A percentile compares a stretch with the other conserved stretches of the same genome.
Evolutionary conservation across 2,329 filamentous ascomycete genomes (phyloP).

Genomic region (Dichotomopilus funicola): DNA sequence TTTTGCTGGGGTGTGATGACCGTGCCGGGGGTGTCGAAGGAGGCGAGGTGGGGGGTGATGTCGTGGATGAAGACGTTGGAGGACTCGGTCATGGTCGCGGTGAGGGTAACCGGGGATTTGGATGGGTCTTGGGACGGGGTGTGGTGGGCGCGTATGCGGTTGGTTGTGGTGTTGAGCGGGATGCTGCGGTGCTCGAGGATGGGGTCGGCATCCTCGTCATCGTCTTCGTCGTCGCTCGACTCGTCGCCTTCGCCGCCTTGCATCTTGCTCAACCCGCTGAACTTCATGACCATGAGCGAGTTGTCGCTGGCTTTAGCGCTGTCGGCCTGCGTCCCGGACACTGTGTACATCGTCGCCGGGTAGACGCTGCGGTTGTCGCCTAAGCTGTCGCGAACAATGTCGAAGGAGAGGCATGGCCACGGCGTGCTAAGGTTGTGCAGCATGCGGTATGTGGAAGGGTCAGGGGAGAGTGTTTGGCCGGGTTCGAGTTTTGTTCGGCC

Average conservation of each 20-base stretch:
- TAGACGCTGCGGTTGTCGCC: constrained; percentile 89
- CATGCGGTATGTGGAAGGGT: constrained; percentile 95
- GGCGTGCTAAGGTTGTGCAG: constrained; percentile 88
- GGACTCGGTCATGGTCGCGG: constrained; percentile 89
- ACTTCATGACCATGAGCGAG: constrained; percentile 90
- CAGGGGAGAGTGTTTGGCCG: constrained; percentile 84
- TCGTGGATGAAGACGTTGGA: constrained; percentile 88
- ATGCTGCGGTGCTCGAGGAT: constrained; percentile 91
- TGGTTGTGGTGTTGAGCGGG: constrained; percentile 79
- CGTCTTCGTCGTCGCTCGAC: constrained; percentile 61
- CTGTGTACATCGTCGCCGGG: constrained; percentile 90
- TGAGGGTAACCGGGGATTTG: constrained; percentile 71
- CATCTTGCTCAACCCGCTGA: constrained; percentile 86
- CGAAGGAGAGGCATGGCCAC: constrained; percentile 96
- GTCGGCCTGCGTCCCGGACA: constrained; percentile 90
- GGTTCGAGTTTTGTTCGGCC: constrained; percentile 86
- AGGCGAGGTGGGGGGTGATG: constrained; percentile 78
- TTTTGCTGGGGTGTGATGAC: constrained; percentile 75
- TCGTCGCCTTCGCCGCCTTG: constrained; percentile 62
- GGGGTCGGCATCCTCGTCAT: constrained; percentile 72
- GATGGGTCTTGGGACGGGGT: constrained; percentile 64
- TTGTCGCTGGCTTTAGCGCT: constrained; percentile 71
- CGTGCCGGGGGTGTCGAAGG: constrained; percentile 84
- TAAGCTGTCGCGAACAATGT: constrained; percentile 77
- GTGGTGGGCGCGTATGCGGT: constrained; percentile 86